Conservation (phyloP, 805 yeast genomes). For the Yamadazyma ubonensis region DNA sequence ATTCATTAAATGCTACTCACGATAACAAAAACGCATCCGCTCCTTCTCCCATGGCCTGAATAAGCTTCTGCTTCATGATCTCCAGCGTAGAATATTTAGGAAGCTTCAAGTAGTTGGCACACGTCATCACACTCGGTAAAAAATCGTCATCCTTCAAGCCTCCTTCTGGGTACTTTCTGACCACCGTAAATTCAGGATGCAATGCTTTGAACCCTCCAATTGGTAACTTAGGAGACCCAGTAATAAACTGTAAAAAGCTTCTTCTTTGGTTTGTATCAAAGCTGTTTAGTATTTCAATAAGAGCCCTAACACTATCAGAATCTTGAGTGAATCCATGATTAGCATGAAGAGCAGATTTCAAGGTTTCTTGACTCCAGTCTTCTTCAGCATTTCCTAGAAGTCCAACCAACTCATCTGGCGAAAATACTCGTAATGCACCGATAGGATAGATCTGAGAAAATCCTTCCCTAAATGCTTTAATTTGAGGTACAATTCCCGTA, state of each 20-base stretch:
- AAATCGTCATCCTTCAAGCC: slow-evolving; percentile 70
- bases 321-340: slow-evolving; percentile 87
- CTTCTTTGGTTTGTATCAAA: slow-evolving; percentile 60
- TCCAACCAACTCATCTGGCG: slow-evolving; percentile 68
- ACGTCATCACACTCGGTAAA: slow-evolving; percentile 96
- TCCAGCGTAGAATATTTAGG: slow-evolving; percentile 74
- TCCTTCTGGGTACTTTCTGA: slow-evolving; percentile 75
- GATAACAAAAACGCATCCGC: slow-evolving; percentile 74
- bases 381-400: slow-evolving; percentile 79
- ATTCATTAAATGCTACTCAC: too few relatives aligned
- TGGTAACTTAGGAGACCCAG: slow-evolving; percentile 92
- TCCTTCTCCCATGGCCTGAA: slow-evolving; percentile 82
- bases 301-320: slow-evolving; percentile 57
- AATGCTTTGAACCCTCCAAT: slow-evolving; percentile 88
- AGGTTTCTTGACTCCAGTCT: slow-evolving; percentile 76
- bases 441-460: slow-evolving; percentile 83
- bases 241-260: slow-evolving; percentile 76
- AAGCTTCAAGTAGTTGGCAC: slow-evolving; percentile 89
- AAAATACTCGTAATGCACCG: slow-evolving; percentile 64
- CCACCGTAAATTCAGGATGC: slow-evolving; percentile 83
- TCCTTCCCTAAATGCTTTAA: slow-evolving; percentile 71
- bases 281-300: slow-evolving; percentile 60
- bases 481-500: slow-evolving; percentile 62
- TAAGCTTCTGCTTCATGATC: slow-evolving; percentile 56
- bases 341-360: slow-evolving; percentile 64